Evolutionary conservation across 257 asterid genomes (phyloP), one percentile per base, ranked within the genome.

Genomic region (Oldenlandia corymbosa): DNA sequence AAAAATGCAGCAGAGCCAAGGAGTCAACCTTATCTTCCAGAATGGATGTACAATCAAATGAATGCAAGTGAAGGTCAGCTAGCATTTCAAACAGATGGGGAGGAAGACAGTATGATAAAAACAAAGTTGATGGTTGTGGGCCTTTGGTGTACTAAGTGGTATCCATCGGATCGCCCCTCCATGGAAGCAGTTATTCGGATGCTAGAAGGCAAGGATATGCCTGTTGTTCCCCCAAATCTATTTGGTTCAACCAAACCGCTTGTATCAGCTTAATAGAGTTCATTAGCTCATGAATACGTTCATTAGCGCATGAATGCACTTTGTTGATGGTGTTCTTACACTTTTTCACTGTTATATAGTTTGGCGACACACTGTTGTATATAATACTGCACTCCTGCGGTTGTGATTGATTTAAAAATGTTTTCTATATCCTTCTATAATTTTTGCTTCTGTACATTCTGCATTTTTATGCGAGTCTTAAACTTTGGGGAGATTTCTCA

Each of bases 31-130:
- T 86, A 86, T 63, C 85, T 79, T 59, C 95, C 88, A 0, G 95
- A 89, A 23, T 89, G 91, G 93, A 81, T 83, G 86, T 86, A 81
- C 46, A 78, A 84, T 68, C 88, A 87, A 68, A 70, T 86, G 53
- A 93, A 83, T 10, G 76, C 80, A 66, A 85, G 90, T 45, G 84
- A 75, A 50, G 92, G n/a, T n/a, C n/a, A 88, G 24, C 43, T 82
- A 43, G 76, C 70, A 2, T 78, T 76, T 51, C 77, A 82, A 30
- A 69, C 79, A 28, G 60, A 65, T 36, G 58, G 68, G 9, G 48
- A 27, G 5, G 71, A 55, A 10, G 61, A 48, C 21, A 23, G 37
- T 28, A 9, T 10, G 43, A 59, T 78, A 18, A 39, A 60, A 46
- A 78, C 50, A 48, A 74, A 68, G 45, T 65, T 74, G 27, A 60